Base-by-base conservation (phyloP, 2,329 filamentous ascomycete species). In the Sclerotinia trifoliorum region DNA sequence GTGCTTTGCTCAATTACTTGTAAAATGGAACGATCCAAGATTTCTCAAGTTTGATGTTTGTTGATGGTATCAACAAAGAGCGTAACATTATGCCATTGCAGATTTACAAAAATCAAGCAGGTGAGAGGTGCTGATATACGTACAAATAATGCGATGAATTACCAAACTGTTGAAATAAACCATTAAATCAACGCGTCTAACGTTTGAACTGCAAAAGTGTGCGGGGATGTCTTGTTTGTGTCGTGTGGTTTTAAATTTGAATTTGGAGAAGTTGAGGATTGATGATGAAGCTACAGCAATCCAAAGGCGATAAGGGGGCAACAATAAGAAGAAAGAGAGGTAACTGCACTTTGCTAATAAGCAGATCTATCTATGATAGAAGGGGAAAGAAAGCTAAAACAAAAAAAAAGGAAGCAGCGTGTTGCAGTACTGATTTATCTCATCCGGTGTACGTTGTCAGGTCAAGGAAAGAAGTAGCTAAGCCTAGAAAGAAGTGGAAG, bases 41-140 rank as follows among this genome's bases (percentile, higher is more conserved):
- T 29, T 65, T n/a, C 11, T 32, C 24, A 56, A 55, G 51, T 65
- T 65, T 65, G 62, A 11, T 44, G 48, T 56, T 65, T 65, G 62
- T 65, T 29, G 26, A 51, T 51, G 19, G 1, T 1, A 65, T 32
- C 49, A 29, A 54, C 24, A 56, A 32, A 42, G 51, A 65, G 19
- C 19, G 49, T 3, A 42, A 56, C 4, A n/a, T 29, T n/a, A 56
- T 56, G 19, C 24, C 17, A 56, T 44, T 29, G 62, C 19, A 65
- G 49, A 54, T 11, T 44, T 39, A 24, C 61, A 42, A 19, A 24
- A 55, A 42, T 19, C 11, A 65, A 56, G 54, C 35, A 44, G 21
- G 49, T 19, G 24, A 56, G 62, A 11, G 32, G 35, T 44, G 26
- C 24, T n/a, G 35, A 32, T 32, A 44, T 44, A 65, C 62, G 39